Percentiles rank a stretch among this genome's conserved stretches.
These are phyloP conservation scores for Scleromitrula shiraiana DNA, from an alignment of 2,329 filamentous ascomycete species.

Conservation along the genomic window DNA sequence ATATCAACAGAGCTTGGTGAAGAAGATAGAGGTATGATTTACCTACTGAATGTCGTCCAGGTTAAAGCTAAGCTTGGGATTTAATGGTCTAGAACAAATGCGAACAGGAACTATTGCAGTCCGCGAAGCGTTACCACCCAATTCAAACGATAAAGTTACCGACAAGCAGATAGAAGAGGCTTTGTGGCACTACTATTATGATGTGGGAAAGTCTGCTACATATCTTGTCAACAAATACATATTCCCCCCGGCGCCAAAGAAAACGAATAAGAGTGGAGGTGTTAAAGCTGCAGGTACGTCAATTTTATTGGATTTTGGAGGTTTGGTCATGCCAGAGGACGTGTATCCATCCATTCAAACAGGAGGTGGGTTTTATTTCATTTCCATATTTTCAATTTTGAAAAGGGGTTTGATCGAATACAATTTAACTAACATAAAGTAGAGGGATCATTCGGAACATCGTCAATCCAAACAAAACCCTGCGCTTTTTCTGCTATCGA, in stretches of 20 bases:
- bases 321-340: not conserved
- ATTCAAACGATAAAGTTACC: slow-evolving; percentile 42
- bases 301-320: slow-evolving; percentile 15
- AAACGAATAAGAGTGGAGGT: slow-evolving; percentile 26
- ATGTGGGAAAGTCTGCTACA: slow-evolving; percentile 74
- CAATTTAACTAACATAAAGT: not conserved
- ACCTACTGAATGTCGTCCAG: slow-evolving; percentile 2
- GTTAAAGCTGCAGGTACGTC: slow-evolving; percentile 20
- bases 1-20: slow-evolving; percentile 25
- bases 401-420: not conserved
- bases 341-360: slow-evolving; percentile 1
- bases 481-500: slow-evolving; percentile 39
- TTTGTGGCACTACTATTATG: slow-evolving; percentile 94
- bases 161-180: slow-evolving; percentile 77
- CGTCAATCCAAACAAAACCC: slow-evolving; percentile 8
- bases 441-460: slow-evolving; percentile 6
- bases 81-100: slow-evolving; percentile 43
- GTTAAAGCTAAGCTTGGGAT: slow-evolving; percentile 6
- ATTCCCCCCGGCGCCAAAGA: slow-evolving; percentile 25
- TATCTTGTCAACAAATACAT: slow-evolving; percentile 60
- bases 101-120: slow-evolving; percentile 59
- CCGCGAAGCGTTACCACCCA: slow-evolving; percentile 52
- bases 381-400: not conserved
- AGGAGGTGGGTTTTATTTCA: slow-evolving; percentile 24
- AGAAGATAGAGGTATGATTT: slow-evolving; percentile 28